Conservation (phyloP, 768 basidiomycete genomes). For the Pleurotus cornucopiae region DNA sequence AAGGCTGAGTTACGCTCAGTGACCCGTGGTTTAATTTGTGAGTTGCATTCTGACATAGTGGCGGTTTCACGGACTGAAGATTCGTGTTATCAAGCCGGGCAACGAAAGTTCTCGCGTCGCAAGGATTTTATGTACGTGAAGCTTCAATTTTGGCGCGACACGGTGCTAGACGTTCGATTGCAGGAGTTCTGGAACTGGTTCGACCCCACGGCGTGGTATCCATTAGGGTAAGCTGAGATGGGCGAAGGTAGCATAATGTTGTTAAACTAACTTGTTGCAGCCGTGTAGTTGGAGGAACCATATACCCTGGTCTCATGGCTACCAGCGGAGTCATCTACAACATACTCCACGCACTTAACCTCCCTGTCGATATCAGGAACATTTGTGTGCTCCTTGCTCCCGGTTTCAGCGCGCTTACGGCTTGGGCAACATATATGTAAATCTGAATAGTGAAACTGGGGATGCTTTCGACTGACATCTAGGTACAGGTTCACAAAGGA, state of each 20-base stretch:
- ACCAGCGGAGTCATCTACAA: constrained; percentile 98
- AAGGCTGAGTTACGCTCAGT: constrained; percentile 35
- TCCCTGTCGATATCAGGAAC: constrained; percentile 97
- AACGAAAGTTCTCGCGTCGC: constrained; percentile 81
- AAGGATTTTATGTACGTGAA: constrained; percentile 89
- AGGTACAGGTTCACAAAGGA: constrained; percentile 80
- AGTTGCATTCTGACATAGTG: constrained; percentile 27
- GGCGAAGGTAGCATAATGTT: not conserved
- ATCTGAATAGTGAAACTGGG: constrained; percentile 17
- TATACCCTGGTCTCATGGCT: constrained; percentile 98
- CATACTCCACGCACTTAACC: constrained; percentile 77
- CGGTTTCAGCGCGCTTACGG: constrained; percentile 94
- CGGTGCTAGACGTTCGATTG: not conserved
- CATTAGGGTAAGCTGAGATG: constrained; percentile 48
- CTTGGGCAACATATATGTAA: constrained; percentile 94
- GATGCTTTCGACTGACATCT: not conserved
- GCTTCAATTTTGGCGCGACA: no score
- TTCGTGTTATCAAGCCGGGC: constrained; percentile 63
- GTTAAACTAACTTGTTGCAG: constrained; percentile 22
- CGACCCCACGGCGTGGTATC: constrained; percentile 99
- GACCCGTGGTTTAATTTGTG: constrained; percentile 99
- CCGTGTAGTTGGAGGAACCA: constrained; percentile 96
- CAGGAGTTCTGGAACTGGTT: constrained; percentile 99
- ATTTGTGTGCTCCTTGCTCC: constrained; percentile 96
- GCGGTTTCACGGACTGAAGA: constrained; percentile 11